A percentile compares a stretch with the other conserved stretches of the same genome.
These are phyloP conservation scores for Solanum chmielewskii DNA, from an alignment of 257 asterid genomes.

Conservation along the genomic window DNA sequence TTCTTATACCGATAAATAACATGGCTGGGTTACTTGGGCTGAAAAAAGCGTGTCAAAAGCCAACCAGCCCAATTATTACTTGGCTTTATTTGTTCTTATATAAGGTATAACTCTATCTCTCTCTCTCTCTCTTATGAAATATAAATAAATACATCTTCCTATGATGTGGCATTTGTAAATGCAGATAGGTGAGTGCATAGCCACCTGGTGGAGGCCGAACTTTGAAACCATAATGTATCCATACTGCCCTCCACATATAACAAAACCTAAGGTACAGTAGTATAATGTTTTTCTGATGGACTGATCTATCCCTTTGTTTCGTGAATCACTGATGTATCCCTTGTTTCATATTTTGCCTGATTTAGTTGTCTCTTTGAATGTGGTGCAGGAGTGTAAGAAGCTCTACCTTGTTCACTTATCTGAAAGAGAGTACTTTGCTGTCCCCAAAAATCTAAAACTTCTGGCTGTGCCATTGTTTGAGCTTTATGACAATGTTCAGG, in stretches of 20 bases:
- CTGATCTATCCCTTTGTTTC: not conserved
- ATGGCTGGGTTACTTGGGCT: not conserved
- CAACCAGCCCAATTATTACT: not conserved
- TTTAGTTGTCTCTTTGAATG: not conserved
- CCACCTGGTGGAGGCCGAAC: constrained; percentile 97
- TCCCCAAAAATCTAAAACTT: constrained; percentile 91
- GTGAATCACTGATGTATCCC: not conserved
- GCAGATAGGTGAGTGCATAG: constrained; percentile 98
- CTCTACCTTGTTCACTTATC: constrained; percentile 79
- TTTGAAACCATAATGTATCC: constrained; percentile 94
- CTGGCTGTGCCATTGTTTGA: constrained; percentile 97
- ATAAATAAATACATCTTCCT: not conserved
- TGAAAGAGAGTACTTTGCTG: constrained; percentile 86
- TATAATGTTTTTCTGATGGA: not conserved
- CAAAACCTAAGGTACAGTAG: constrained; percentile 68
- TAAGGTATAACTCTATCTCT: not conserved
- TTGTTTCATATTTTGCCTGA: not conserved
- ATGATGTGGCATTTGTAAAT: not conserved
- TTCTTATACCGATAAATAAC: not conserved
- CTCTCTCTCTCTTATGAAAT: not conserved
- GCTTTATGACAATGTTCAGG: constrained; percentile 98
- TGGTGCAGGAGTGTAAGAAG: constrained; percentile 81
- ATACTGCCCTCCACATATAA: constrained; percentile 92
- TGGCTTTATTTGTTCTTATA: not conserved
- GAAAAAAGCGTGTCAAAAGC: not conserved